Percentiles rank a stretch among this genome's conserved stretches.
Conservation (phyloP, 225 moss, liverwort and hornwort species). For the Pseudisothecium myosuroides region DNA sequence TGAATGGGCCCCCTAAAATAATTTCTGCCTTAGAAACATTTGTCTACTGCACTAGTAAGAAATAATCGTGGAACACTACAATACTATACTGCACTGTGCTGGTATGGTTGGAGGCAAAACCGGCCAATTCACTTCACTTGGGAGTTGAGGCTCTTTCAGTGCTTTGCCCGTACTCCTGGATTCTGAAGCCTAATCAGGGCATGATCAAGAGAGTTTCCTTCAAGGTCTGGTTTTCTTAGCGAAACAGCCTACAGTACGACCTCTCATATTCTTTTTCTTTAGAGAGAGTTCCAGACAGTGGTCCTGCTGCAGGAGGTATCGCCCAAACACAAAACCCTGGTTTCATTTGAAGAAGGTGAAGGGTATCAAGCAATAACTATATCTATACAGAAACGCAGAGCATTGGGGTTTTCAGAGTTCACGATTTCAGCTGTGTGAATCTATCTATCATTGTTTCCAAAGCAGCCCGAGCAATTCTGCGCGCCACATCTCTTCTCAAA, state of each 20-base stretch:
- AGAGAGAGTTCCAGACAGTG: not conserved
- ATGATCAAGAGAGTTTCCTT: not conserved
- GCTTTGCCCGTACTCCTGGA: not conserved
- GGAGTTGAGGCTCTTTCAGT: not conserved
- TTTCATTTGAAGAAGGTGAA: not conserved
- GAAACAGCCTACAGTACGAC: not conserved
- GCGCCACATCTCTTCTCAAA: too few species aligned
- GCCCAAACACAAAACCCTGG: too few species aligned
- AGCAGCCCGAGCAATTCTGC: not conserved
- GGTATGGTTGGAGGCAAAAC: not conserved
- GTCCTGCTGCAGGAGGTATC: not conserved
- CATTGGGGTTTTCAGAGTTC: not conserved
- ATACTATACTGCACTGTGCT: not conserved
- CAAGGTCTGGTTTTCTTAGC: not conserved
- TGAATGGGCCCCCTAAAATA: not conserved
- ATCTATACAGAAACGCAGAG: not conserved
- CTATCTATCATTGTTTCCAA: not conserved
- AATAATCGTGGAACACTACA: not conserved
- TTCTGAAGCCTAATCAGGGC: not conserved
- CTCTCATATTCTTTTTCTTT: not conserved
- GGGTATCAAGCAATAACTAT: not conserved
- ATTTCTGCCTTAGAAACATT: not conserved
- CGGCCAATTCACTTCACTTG: not conserved
- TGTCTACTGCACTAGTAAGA: not conserved
- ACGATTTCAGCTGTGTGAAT: not conserved